Percentiles rank a stretch among this genome's conserved stretches.
Conservation (phyloP, 148 eudicot genomes). For the Rhododendron ferrugineum region DNA sequence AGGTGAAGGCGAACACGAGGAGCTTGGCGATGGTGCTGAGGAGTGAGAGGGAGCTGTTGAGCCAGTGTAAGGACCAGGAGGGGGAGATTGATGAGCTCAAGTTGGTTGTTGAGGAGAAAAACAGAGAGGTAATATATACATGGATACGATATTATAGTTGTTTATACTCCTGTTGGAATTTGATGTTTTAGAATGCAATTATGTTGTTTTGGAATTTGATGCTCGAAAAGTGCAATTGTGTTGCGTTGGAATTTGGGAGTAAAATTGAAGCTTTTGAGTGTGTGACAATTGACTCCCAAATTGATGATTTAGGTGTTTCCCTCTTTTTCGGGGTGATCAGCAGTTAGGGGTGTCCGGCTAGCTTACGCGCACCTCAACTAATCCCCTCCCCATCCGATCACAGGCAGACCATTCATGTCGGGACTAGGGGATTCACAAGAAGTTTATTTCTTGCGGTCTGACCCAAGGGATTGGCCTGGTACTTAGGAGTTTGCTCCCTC, state of each 20-base stretch:
- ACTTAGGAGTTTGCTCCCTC: too few species aligned
- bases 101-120: constrained; percentile 46
- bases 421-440: too few species aligned
- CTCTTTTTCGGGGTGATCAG: too few species aligned
- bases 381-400: too few species aligned
- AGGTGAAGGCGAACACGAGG: constrained; percentile 76
- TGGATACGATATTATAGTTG: background rate
- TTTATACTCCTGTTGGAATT: background rate
- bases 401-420: too few species aligned
- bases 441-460: too few species aligned
- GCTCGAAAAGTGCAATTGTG: background rate
- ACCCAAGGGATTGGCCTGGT: too few species aligned
- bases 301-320: too few species aligned
- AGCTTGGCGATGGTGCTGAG: constrained; percentile 76
- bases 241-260: background rate
- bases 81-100: constrained; percentile 49
- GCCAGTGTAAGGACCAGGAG: constrained; percentile 59
- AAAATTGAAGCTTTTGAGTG: background rate
- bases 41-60: constrained; percentile 85
- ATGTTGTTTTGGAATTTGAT: background rate
- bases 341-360: too few species aligned
- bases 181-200: background rate
- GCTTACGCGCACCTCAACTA: too few species aligned
- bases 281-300: background rate
- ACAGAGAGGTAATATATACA: constrained; percentile 39